phyloP scores from a whole-genome alignment of 116 monocot genomes.

The Posidonia oceanica region DNA sequence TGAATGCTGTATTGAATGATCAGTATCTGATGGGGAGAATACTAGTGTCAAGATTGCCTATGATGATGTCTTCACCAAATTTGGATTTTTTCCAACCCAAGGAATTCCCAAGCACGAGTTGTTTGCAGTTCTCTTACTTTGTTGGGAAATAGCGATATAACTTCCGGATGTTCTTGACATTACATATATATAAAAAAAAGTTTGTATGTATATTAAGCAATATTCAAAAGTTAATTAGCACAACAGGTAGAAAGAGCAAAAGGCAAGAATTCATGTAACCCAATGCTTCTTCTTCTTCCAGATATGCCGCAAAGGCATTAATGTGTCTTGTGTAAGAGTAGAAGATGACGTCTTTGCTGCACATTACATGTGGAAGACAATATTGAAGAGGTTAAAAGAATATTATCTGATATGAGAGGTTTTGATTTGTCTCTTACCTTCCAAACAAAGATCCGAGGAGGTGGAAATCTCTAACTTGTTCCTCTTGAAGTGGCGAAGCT shows the following conservation, averaged over 20 bases:
- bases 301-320: constrained; percentile 49
- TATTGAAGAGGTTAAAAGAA: not conserved
- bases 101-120: constrained; percentile 35
- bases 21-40: not conserved
- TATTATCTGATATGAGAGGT: not conserved
- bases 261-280: not conserved
- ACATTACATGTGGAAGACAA: not conserved
- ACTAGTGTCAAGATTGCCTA: constrained; percentile 58
- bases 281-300: constrained; percentile 25
- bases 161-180: constrained; percentile 21
- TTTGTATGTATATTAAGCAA: not conserved
- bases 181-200: too few species aligned
- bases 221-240: not conserved
- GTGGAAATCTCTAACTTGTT: constrained; percentile 8
- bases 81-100: constrained; percentile 34
- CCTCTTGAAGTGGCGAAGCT: not conserved
- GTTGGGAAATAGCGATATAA: constrained; percentile 33
- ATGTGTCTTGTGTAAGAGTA: constrained; percentile 60
- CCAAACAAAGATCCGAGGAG: constrained; percentile 21
- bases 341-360: constrained; percentile 47
- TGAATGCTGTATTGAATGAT: not conserved
- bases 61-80: constrained; percentile 45
- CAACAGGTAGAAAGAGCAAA: too few species aligned
- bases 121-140: constrained; percentile 24
- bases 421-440: constrained; percentile 9